Percentiles rank a stretch among this genome's conserved stretches.
These are phyloP conservation scores for Hebeloma cylindrosporum DNA, from an alignment of 768 basidiomycete species.

Conservation along the genomic window DNA sequence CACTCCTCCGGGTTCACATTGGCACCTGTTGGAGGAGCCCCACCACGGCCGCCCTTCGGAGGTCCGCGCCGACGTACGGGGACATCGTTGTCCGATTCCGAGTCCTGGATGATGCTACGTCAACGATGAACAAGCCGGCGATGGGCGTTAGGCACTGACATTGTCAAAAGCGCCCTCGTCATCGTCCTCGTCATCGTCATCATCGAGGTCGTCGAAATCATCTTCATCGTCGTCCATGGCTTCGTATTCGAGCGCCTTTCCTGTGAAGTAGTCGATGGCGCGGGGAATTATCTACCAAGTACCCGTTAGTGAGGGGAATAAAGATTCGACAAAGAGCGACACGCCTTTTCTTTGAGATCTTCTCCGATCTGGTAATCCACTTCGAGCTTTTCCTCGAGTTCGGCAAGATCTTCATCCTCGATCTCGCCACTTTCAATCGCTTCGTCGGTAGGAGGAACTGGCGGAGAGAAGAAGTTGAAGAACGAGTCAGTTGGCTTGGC, in stretches of 20 bases:
- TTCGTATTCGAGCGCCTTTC: conserved; percentile 89
- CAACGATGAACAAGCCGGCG: conserved; percentile 3
- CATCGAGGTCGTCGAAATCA: conserved; percentile 59
- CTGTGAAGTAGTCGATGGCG: conserved; percentile 96
- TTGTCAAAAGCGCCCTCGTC: conserved; percentile 60
- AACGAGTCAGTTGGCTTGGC: conserved; percentile 91
- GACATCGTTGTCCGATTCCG: conserved; percentile 68
- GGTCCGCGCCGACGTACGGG: conserved; percentile 58
- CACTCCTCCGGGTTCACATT: conserved; percentile 82
- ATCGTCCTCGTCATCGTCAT: conserved; percentile 60
- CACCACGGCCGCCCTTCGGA: conserved; percentile 54
- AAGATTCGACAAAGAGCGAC: conserved; percentile 15
- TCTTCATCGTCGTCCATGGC: conserved; percentile 57
- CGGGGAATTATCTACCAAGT: conserved; percentile 80
- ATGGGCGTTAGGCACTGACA: conserved; percentile 9
- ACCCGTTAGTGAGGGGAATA: not conserved
- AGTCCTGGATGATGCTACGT: conserved; percentile 44
- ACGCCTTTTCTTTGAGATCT: conserved; percentile 93
- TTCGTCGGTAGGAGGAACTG: conserved; percentile 67
- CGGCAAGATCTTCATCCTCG: conserved; percentile 84
- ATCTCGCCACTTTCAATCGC: conserved; percentile 68
- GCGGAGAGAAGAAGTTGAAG: conserved; percentile 98
- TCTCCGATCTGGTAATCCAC: conserved; percentile 98
- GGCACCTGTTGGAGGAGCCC: conserved; percentile 31
- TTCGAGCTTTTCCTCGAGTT: conserved; percentile 91